Evolutionary conservation across 176 grass and related monocot genomes (phyloP).

Genomic region (Musa itinerans): DNA sequence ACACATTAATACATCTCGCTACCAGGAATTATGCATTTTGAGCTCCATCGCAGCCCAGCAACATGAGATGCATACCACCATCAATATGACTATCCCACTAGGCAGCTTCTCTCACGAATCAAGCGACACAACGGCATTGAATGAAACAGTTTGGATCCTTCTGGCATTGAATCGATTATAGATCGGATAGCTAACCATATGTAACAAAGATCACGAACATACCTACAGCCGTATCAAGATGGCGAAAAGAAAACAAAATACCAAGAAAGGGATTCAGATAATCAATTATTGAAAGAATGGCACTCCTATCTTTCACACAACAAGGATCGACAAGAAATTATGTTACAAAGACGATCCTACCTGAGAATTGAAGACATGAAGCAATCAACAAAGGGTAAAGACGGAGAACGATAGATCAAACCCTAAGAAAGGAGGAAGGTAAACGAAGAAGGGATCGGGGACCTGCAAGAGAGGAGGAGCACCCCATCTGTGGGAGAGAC

Average conservation of each 20-base stretch:
- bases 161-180: too few species aligned
- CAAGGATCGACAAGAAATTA: background rate
- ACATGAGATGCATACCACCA: background rate
- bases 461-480: slow-evolving; percentile 14
- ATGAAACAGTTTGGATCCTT: too few species aligned
- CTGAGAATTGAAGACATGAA: background rate
- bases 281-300: background rate
- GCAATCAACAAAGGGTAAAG: background rate
- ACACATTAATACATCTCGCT: background rate
- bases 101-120: background rate
- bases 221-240: too few species aligned
- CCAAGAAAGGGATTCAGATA: background rate
- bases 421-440: background rate
- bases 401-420: background rate
- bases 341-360: background rate
- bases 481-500: slow-evolving; percentile 5
- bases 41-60: background rate
- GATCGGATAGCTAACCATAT: too few species aligned
- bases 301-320: background rate
- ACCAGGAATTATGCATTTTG: background rate
- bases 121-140: background rate
- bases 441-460: background rate
- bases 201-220: too few species aligned
- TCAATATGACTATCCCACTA: background rate
- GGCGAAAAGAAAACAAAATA: background rate